phyloP scores from a whole-genome alignment of 495 filamentous ascomycete species.

The Astrothelium subdiscretum region DNA sequence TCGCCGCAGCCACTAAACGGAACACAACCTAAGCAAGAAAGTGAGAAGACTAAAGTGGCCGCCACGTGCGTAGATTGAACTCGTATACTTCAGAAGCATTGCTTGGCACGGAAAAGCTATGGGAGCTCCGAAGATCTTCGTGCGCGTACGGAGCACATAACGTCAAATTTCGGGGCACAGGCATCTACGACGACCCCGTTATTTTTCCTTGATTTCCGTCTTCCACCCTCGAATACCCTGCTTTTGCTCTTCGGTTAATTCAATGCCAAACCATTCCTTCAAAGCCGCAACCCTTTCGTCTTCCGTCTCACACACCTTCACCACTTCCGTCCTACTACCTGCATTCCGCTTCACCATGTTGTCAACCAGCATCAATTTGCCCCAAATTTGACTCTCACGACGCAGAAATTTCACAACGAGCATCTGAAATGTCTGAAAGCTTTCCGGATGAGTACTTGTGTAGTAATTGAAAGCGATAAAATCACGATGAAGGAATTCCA shows the following conservation, averaged over 20 bases:
- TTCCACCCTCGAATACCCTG: conserved; percentile 19
- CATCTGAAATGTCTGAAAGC: conserved; percentile 38
- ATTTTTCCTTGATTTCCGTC: background rate
- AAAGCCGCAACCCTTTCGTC: conserved; percentile 23
- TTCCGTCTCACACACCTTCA: conserved; percentile 21
- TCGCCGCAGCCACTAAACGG: too few relatives aligned
- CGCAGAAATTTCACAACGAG: conserved; percentile 45
- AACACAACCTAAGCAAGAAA: too few relatives aligned
- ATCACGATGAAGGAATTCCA: conserved; percentile 52
- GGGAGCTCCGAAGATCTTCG: too few relatives aligned
- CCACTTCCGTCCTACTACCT: conserved; percentile 31
- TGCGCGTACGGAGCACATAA: too few relatives aligned
- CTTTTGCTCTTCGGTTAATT: conserved; percentile 20
- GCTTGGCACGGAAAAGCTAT: too few relatives aligned
- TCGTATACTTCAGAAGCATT: too few relatives aligned
- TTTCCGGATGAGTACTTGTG: conserved; percentile 35
- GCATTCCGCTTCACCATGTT: conserved; percentile 48
- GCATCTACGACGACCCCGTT: too few relatives aligned
- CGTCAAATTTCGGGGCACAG: too few relatives aligned
- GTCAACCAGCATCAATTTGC: conserved; percentile 46
- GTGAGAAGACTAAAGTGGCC: too few relatives aligned
- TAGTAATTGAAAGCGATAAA: conserved; percentile 55
- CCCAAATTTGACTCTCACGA: conserved; percentile 33
- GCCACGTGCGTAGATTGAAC: too few relatives aligned
- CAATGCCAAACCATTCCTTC: conserved; percentile 22